Conservation (phyloP, 2,329 filamentous ascomycete genomes). For the Cladosporium halotolerans region DNA sequence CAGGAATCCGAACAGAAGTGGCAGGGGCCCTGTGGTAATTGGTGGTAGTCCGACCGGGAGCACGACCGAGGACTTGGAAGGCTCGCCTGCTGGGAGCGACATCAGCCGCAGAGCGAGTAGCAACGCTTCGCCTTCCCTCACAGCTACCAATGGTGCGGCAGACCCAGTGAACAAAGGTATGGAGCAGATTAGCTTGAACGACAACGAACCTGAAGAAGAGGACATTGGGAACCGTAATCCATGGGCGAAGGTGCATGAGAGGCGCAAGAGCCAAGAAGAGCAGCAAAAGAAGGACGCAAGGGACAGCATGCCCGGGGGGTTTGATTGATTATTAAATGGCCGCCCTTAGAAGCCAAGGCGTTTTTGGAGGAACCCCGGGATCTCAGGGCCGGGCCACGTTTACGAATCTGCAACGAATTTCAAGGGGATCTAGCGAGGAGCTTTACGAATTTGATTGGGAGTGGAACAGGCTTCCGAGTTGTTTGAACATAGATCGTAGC, state of each 20-base stretch:
- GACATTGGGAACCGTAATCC: conserved; percentile 18
- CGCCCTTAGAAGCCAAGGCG: too few relatives aligned
- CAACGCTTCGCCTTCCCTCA: neutral
- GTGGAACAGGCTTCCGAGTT: too few relatives aligned
- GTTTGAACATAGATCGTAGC: too few relatives aligned
- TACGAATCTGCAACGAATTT: too few relatives aligned
- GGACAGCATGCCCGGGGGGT: conserved; percentile 28
- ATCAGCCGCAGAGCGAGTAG: conserved; percentile 3
- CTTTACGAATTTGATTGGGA: too few relatives aligned
- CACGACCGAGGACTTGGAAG: conserved; percentile 27
- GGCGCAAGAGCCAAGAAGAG: conserved; percentile 15
- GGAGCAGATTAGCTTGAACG: conserved; percentile 13
- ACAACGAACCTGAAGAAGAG: conserved; percentile 16
- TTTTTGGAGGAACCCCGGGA: too few relatives aligned
- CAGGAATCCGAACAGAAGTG: conserved; percentile 59
- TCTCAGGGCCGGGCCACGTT: too few relatives aligned
- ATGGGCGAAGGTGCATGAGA: conserved; percentile 21
- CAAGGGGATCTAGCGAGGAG: too few relatives aligned
- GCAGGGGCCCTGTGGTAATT: conserved; percentile 16
- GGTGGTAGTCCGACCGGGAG: conserved; percentile 21
- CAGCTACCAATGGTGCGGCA: neutral
- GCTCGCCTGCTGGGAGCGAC: conserved; percentile 15
- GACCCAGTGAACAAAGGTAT: conserved; percentile 4
- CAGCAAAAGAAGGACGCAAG: conserved; percentile 13
- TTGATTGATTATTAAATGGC: conserved; percentile 18